Evolutionary conservation across 1,139 yeast genomes (phyloP).

Genomic region (Pichiaceae sp.): DNA sequence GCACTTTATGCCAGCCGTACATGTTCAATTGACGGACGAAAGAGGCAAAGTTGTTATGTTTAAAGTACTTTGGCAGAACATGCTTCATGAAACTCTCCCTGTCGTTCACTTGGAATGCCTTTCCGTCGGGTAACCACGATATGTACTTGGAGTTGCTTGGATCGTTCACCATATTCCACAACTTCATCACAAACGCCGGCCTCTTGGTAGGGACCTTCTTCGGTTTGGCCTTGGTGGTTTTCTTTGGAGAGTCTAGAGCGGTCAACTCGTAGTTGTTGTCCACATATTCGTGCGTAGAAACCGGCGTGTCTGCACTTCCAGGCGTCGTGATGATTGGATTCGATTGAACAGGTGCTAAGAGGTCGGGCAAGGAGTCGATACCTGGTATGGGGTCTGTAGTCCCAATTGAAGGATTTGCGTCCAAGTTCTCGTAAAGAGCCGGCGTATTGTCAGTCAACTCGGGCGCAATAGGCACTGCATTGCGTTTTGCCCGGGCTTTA

Average conservation of each 20-base stretch:
- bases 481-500: not conserved
- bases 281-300: not conserved
- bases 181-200: conserved; percentile 85
- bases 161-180: conserved; percentile 95
- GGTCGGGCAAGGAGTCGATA: not conserved
- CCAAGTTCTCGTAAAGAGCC: not conserved
- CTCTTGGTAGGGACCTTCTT: conserved; percentile 28
- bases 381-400: not conserved
- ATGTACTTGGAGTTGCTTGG: conserved; percentile 59
- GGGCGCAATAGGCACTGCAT: not conserved
- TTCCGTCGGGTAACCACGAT: conserved; percentile 81
- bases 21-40: conserved; percentile 93
- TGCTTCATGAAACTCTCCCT: conserved; percentile 80
- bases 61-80: conserved; percentile 83
- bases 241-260: not conserved
- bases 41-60: conserved; percentile 89
- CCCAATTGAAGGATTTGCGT: not conserved
- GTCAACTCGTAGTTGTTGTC: not conserved
- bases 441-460: not conserved
- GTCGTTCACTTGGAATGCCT: conserved; percentile 74
- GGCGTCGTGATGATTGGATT: conserved; percentile 3
- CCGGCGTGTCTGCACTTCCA: not conserved
- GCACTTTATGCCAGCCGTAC: conserved; percentile 98
- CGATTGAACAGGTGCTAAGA: not conserved
- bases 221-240: not conserved